These are phyloP conservation scores for Pseudogymnoascus sp. DNA, from an alignment of 2,329 filamentous ascomycete species.

Conservation along the genomic window DNA sequence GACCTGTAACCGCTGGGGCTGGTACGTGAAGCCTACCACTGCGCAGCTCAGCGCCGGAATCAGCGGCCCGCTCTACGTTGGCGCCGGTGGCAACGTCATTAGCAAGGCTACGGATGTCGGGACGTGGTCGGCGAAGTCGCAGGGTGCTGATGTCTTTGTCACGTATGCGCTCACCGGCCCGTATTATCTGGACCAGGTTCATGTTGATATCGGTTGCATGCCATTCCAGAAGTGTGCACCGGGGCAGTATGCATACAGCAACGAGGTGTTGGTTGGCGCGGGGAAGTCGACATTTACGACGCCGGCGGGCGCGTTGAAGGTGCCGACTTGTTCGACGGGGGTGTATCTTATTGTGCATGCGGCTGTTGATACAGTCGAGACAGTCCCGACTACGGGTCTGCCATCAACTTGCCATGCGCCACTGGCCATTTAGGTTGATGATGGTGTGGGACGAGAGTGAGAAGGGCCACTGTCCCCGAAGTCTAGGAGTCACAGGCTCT, in stretches of 20 bases:
- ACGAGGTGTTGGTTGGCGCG: neutral
- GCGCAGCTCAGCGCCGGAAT: conserved; percentile 1
- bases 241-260: neutral
- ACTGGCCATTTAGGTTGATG: neutral
- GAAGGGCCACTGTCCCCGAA: neutral
- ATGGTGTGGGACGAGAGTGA: neutral
- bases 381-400: neutral
- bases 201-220: conserved; percentile 1
- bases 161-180: conserved; percentile 4
- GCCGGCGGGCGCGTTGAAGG: neutral
- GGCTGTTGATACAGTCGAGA: neutral
- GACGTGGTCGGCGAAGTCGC: neutral
- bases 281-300: conserved; percentile 1
- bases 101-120: conserved; percentile 10
- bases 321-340: neutral
- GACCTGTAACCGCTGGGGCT: conserved; percentile 12
- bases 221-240: neutral
- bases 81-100: conserved; percentile 12
- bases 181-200: neutral
- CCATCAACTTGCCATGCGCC: neutral
- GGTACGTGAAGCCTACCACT: conserved; percentile 4
- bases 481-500: neutral
- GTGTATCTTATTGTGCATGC: conserved; percentile 5
- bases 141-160: neutral
- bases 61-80: conserved; percentile 10